Base-by-base conservation (phyloP, 2,329 filamentous ascomycete genomes). In the Ophiocordyceps robertsii region DNA sequence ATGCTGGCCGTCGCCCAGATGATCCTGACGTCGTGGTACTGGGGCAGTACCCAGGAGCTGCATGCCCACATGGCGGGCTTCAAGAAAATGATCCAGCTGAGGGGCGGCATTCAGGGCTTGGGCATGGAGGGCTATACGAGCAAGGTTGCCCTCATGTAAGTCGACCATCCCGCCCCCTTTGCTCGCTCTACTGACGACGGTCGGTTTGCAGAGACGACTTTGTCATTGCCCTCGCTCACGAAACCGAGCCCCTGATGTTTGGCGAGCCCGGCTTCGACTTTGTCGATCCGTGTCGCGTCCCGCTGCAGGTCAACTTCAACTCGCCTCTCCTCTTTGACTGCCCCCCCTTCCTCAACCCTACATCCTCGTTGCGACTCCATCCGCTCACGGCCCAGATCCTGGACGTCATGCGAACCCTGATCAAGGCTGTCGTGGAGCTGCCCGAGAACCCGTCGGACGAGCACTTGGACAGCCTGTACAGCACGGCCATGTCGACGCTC, bases 1-100 rank as follows among this genome's bases (percentile, higher is more conserved):
- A 64, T 74, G 33, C 62, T 69, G 6, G 68, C 61, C 3, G 67
- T 72, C 6, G 54, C 67, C 1, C 70, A 73, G 50, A 60, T 73
- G 46, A 61, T 70, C 19, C 53, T 70, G 21, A 64, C 70, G 38
- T 71, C 72, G 44, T 75, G 72, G 71, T 73, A 72, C 49, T 73
- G 69, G 69, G 69, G 69, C 6, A 64, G 63, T 24, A 63, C 61
- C 0, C 52, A 59, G 32, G 65, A 68, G 45, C 56, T 73, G 11
- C 58, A 62, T 21, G 62, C 63, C 1, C 71, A 74, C 41, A 61
- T 73, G 45, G 53, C 51, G 7, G 69, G 70, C 0, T 57, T 75
- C 14, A 59, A 61, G 46, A 63, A 65, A 39, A 71, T 75, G 67
- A 63, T 75, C 10, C 53, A 53, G 19, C 49, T 68, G 38, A 60